Evolutionary conservation across 1,139 yeast species (phyloP).

Genomic region (Candida labiduridarum): DNA sequence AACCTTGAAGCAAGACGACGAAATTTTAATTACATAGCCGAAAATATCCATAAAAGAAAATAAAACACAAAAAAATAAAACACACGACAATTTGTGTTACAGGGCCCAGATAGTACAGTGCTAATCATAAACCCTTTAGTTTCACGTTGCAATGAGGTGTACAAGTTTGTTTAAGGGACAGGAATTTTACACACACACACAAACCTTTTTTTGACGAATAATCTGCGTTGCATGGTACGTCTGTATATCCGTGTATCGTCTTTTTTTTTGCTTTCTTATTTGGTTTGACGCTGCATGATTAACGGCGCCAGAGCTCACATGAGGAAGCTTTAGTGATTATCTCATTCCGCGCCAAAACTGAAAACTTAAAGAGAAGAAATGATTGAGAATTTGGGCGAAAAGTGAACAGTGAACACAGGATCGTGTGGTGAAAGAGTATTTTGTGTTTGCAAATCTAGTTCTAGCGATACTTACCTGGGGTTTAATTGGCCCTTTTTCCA

Average conservation of each 20-base stretch:
- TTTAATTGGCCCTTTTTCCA: not conserved
- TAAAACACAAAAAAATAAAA: conserved; percentile 8
- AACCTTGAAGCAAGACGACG: too few species aligned
- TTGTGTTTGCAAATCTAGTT: not conserved
- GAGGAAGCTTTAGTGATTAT: not conserved
- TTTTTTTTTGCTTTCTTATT: not conserved
- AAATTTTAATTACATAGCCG: too few species aligned
- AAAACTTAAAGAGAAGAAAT: not conserved
- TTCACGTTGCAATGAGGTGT: not conserved
- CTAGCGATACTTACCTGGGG: too few species aligned
- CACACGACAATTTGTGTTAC: too few species aligned
- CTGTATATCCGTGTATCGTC: not conserved
- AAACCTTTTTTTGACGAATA: not conserved
- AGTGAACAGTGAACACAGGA: not conserved
- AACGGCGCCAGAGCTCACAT: not conserved
- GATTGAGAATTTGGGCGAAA: not conserved
- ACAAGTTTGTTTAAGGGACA: not conserved
- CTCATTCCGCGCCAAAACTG: not conserved
- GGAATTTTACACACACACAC: not conserved
- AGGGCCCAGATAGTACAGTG: not conserved
- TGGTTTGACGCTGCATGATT: not conserved
- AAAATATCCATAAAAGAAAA: conserved; percentile 19
- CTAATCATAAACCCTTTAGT: not conserved
- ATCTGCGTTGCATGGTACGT: not conserved
- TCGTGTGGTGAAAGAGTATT: not conserved